Evolutionary conservation across 2,329 filamentous ascomycete genomes (phyloP).

Genomic region (Neurospora sp.): DNA sequence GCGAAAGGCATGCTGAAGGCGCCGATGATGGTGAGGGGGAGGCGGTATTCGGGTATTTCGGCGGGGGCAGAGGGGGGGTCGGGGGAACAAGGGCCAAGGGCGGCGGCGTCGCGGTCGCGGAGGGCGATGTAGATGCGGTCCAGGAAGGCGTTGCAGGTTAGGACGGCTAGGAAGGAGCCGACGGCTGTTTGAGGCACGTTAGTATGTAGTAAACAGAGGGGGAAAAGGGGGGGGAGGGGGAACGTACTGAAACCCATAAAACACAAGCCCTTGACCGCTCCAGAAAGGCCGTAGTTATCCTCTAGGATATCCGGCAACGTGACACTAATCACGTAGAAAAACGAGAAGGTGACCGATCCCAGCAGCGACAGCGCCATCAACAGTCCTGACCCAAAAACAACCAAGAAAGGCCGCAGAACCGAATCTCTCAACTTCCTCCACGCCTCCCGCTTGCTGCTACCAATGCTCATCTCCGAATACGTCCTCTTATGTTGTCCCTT

Average conservation of each 20-base stretch:
- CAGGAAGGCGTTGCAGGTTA: constrained; percentile 39
- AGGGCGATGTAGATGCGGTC: constrained; percentile 45
- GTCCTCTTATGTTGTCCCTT: background rate
- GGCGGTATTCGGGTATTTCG: constrained; percentile 34
- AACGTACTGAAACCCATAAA: constrained; percentile 46
- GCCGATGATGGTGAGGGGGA: constrained; percentile 41
- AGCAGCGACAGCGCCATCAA: constrained; percentile 37
- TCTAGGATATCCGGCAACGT: constrained; percentile 42
- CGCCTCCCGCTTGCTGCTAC: constrained; percentile 6
- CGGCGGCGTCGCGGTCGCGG: constrained; percentile 26
- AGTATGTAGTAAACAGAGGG: background rate
- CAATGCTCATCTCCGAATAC: background rate
- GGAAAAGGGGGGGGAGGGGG: too few relatives aligned
- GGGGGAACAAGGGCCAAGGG: too few relatives aligned
- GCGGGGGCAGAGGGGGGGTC: too few relatives aligned
- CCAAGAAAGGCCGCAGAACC: constrained; percentile 34
- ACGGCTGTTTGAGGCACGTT: constrained; percentile 26
- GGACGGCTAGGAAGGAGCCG: constrained; percentile 37
- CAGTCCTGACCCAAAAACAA: constrained; percentile 36
- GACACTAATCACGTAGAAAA: constrained; percentile 44
- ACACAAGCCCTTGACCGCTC: constrained; percentile 40
- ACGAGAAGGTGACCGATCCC: constrained; percentile 38
- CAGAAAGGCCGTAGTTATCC: constrained; percentile 37
- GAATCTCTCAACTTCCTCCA: constrained; percentile 28
- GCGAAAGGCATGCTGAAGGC: constrained; percentile 35